Evolutionary conservation across 1,284 basidiomycete genomes (phyloP).

Genomic region (Phenoliferia sp.): DNA sequence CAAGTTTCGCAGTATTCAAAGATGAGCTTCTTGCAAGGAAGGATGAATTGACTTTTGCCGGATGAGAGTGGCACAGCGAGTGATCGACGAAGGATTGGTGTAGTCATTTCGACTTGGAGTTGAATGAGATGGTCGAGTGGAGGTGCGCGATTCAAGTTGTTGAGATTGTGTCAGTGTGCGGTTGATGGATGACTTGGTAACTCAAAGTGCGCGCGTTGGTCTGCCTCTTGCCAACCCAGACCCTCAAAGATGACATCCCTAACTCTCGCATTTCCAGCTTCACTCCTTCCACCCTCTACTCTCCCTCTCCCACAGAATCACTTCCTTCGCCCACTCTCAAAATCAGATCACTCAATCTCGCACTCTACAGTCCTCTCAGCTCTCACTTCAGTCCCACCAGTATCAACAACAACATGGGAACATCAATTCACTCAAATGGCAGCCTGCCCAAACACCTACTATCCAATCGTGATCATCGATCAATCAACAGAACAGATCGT

Average conservation of each 20-base stretch:
- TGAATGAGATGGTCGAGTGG: background rate
- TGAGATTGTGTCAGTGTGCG: background rate
- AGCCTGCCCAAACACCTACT: constrained; percentile 59
- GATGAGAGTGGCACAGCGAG: background rate
- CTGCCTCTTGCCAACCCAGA: no score
- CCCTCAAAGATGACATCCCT: constrained; percentile 45
- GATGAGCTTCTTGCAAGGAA: constrained; percentile 51
- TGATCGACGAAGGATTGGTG: background rate
- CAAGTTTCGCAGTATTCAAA: constrained; percentile 77
- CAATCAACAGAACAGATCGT: constrained; percentile 71
- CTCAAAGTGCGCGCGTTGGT: no score
- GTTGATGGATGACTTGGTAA: no score
- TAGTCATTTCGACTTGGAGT: background rate
- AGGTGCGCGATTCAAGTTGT: background rate
- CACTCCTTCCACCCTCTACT: background rate
- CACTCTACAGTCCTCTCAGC: constrained; percentile 78
- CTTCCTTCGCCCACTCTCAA: constrained; percentile 87
- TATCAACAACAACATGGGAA: constrained; percentile 63
- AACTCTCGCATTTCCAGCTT: constrained; percentile 6
- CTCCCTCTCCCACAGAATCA: constrained; percentile 13
- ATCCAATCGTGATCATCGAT: constrained; percentile 75
- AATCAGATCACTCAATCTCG: constrained; percentile 74
- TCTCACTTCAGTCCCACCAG: constrained; percentile 71
- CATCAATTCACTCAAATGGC: constrained; percentile 62
- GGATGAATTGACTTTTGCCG: constrained; percentile 13